Percentiles rank a stretch among this genome's conserved stretches.
Evolutionary conservation across 1,139 yeast genomes (phyloP).

Genomic region (Eremothecium sinecaudum): DNA sequence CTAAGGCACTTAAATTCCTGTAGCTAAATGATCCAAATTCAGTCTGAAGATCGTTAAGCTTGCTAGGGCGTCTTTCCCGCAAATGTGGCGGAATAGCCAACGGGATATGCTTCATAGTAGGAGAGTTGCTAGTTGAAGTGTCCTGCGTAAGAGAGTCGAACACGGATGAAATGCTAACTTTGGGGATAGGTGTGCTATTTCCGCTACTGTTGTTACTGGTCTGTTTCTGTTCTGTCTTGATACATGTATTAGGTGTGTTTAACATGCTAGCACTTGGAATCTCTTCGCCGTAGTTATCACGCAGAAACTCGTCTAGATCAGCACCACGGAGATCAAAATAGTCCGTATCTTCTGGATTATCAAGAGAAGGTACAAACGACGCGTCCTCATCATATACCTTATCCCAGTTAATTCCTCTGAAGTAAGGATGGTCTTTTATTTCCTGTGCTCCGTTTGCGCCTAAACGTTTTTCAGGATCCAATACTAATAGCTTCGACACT

Average conservation of each 20-base stretch:
- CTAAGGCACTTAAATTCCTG: slow-evolving; percentile 80
- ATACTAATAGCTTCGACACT: slow-evolving; percentile 49
- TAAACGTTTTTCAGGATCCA: slow-evolving; percentile 56
- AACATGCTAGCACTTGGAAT: slow-evolving; percentile 7
- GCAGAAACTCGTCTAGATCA: slow-evolving; percentile 49
- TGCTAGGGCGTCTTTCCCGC: slow-evolving; percentile 56
- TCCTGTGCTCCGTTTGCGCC: slow-evolving; percentile 75
- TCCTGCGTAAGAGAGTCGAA: slow-evolving; percentile 21
- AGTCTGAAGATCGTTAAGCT: slow-evolving; percentile 58
- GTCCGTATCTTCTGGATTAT: slow-evolving; percentile 81
- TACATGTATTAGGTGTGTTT: slow-evolving; percentile 4
- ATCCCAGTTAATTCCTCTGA: slow-evolving; percentile 66
- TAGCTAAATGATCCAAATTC: slow-evolving; percentile 94
- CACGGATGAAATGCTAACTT: slow-evolving; percentile 27
- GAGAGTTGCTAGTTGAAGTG: slow-evolving; percentile 20
- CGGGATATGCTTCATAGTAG: slow-evolving; percentile 33
- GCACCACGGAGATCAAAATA: slow-evolving; percentile 93
- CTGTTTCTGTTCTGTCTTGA: slow-evolving; percentile 5
- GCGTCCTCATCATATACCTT: slow-evolving; percentile 65
- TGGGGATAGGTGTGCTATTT: slow-evolving; percentile 18
- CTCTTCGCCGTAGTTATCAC: slow-evolving; percentile 39
- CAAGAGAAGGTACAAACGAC: slow-evolving; percentile 70
- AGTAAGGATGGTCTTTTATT: slow-evolving; percentile 69
- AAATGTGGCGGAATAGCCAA: slow-evolving; percentile 47
- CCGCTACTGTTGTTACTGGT: slow-evolving; percentile 21